Evolutionary conservation across 1,284 basidiomycete species (phyloP).

Genomic region (Apiotrichum porosum): DNA sequence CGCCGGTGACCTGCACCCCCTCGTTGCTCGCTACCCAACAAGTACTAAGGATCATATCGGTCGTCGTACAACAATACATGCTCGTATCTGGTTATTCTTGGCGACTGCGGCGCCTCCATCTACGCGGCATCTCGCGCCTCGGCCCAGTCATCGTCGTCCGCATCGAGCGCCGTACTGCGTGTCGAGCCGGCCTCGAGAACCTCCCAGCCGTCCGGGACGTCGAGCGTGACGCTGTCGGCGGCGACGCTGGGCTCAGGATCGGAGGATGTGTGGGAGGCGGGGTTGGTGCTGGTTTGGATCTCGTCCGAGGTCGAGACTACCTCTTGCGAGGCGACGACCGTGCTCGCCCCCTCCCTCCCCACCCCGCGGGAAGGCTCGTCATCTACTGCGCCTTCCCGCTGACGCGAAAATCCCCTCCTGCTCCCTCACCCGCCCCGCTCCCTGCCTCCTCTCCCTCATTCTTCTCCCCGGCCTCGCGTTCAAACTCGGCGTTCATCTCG

Average conservation of each 20-base stretch:
- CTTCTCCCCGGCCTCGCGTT: slow-evolving; percentile 16
- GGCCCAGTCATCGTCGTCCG: slow-evolving; percentile 17
- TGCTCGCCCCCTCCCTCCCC: too few species aligned
- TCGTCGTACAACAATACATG: too few species aligned
- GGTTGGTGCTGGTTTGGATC: background rate
- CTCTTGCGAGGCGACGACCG: too few species aligned
- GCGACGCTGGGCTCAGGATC: background rate
- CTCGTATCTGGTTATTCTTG: too few species aligned
- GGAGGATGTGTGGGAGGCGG: too few species aligned
- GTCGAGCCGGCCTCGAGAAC: slow-evolving; percentile 7
- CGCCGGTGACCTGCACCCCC: too few species aligned
- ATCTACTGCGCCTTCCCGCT: slow-evolving; percentile 30
- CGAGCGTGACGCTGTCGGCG: background rate
- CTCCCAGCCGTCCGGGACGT: slow-evolving; percentile 9
- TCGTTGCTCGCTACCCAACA: too few species aligned
- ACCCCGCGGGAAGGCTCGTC: slow-evolving; percentile 10
- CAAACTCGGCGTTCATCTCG: slow-evolving; percentile 78
- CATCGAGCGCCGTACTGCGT: background rate
- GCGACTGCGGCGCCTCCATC: too few species aligned
- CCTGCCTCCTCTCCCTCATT: background rate
- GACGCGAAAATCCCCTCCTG: slow-evolving; percentile 29
- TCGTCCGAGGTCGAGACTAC: too few species aligned
- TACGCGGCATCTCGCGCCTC: slow-evolving; percentile 8
- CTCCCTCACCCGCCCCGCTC: background rate
- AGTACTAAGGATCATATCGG: too few species aligned